These are phyloP conservation scores for Penicillium sp. DNA, from an alignment of 2,329 filamentous ascomycete species.

Conservation along the genomic window DNA sequence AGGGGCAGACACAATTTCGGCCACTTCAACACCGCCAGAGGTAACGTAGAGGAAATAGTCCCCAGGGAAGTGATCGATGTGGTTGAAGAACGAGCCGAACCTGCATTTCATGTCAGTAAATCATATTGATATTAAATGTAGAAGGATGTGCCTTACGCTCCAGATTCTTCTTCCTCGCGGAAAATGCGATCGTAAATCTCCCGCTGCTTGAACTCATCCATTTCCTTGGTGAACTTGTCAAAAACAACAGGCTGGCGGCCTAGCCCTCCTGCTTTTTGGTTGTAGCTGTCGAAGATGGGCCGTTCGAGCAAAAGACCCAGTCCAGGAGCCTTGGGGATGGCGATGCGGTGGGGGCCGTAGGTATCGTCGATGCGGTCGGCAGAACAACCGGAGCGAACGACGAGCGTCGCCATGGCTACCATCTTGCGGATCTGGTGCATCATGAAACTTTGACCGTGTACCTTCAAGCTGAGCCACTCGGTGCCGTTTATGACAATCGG, in stretches of 20 bases:
- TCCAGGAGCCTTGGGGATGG: constrained; percentile 90
- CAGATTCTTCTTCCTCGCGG: constrained; percentile 80
- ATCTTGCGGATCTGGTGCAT: constrained; percentile 99
- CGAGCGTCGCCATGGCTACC: constrained; percentile 86
- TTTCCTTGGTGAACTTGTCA: constrained; percentile 69
- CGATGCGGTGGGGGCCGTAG: constrained; percentile 70
- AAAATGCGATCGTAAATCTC: constrained; percentile 94
- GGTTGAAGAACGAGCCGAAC: constrained; percentile 75
- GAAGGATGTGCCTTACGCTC: constrained; percentile 65
- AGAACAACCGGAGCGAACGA: constrained; percentile 80
- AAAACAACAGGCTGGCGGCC: constrained; percentile 74
- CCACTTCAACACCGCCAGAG: constrained; percentile 64
- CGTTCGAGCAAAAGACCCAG: constrained; percentile 84
- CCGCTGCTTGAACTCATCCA: constrained; percentile 84
- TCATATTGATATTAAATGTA: not conserved
- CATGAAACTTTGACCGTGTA: constrained; percentile 99
- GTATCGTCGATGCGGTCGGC: constrained; percentile 69
- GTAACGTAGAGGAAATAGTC: constrained; percentile 74
- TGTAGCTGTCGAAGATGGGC: constrained; percentile 89
- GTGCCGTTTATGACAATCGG: constrained; percentile 86
- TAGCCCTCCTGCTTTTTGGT: constrained; percentile 65
- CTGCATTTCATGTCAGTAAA: constrained; percentile 40
- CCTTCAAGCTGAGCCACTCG: constrained; percentile 92
- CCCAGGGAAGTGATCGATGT: constrained; percentile 71
- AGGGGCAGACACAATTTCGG: constrained; percentile 41